Evolutionary conservation across 2,329 filamentous ascomycete genomes (phyloP).

Genomic region (Penicillium sumatraense): DNA sequence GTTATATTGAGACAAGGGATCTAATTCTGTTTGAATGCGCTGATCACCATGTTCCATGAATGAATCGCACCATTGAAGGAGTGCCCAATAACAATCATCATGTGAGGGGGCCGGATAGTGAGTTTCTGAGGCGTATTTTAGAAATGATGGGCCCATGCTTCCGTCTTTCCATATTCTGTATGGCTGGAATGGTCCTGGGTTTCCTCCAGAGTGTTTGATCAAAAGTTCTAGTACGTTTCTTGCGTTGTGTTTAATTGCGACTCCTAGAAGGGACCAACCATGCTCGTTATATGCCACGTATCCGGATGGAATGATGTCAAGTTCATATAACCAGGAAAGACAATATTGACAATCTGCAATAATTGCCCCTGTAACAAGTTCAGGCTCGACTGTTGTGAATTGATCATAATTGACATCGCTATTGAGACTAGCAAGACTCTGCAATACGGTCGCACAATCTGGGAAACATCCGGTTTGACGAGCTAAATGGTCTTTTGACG

Average conservation of each 20-base stretch:
- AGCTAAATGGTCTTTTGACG: neutral
- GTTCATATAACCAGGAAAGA: neutral
- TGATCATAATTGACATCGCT: neutral
- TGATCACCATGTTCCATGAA: neutral
- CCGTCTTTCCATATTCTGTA: neutral
- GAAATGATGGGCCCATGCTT: neutral
- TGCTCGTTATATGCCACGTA: neutral
- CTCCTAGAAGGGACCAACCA: neutral
- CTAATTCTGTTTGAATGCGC: neutral
- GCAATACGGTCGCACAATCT: neutral
- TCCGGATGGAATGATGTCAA: neutral
- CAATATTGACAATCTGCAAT: neutral
- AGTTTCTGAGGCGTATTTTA: neutral
- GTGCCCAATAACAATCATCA: neutral
- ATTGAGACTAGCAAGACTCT: neutral
- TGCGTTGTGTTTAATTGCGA: neutral
- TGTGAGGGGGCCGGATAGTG: neutral
- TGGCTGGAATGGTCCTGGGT: neutral
- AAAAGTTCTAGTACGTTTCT: neutral
- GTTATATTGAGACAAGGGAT: neutral
- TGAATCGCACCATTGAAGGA: neutral
- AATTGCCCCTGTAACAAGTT: neutral
- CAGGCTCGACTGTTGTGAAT: neutral
- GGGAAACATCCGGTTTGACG: neutral
- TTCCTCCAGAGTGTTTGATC: neutral